Evolutionary conservation across 83 land plant species (phyloP).

Genomic region (Isoetes engelmannii): DNA sequence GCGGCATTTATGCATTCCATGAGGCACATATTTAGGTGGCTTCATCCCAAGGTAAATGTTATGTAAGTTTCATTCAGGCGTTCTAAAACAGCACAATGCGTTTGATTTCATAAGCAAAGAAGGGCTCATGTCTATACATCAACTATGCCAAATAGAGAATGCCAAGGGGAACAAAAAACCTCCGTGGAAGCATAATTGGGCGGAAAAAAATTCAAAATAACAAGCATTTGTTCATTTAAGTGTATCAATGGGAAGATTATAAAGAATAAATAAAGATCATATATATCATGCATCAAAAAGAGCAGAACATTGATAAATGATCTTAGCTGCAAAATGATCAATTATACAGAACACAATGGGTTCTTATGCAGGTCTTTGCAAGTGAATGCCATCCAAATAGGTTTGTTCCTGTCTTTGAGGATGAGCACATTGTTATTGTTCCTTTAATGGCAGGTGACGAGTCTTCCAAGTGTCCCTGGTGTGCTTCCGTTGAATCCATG

Average conservation of each 20-base stretch:
- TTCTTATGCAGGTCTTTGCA: constrained; percentile 26
- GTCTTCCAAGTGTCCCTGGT: constrained; percentile 21
- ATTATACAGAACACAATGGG: no score
- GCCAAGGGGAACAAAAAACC: no score
- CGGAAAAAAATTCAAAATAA: no score
- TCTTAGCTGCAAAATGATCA: no score
- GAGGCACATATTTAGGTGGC: constrained; percentile 29
- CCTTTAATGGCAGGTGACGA: constrained; percentile 21
- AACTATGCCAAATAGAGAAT: no score
- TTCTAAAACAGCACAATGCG: no score
- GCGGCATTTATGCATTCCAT: constrained; percentile 24
- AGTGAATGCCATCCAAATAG: constrained; percentile 20
- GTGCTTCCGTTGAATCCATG: neutral
- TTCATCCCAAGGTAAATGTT: constrained; percentile 26
- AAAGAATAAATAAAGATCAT: no score
- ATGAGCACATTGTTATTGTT: constrained; percentile 22
- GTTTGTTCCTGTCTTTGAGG: constrained; percentile 29
- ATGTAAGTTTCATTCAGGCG: neutral
- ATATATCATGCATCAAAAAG: no score
- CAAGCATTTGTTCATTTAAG: neutral
- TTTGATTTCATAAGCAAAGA: no score
- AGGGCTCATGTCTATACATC: no score
- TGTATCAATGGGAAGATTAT: neutral
- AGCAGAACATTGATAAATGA: no score
- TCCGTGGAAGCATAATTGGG: no score